Evolutionary conservation across 225 moss, liverwort and hornwort species (phyloP), one percentile per base, ranked within the genome.

Genomic region (Lunularia cruciata): DNA sequence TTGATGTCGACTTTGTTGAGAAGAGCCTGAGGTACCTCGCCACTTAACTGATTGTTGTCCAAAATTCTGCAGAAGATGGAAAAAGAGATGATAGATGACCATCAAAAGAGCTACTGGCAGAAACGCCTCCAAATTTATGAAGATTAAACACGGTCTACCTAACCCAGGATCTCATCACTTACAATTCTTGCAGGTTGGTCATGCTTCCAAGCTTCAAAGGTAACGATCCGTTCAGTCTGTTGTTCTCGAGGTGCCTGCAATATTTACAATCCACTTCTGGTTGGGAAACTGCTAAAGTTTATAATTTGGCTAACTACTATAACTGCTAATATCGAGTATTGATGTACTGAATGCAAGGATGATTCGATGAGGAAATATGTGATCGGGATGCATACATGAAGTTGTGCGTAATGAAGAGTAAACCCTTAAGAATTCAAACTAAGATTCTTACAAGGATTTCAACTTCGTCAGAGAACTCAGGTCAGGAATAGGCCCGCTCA

Each of bases 391-490:
- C n/a, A n/a, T n/a, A n/a, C n/a, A n/a, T n/a, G n/a, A n/a, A n/a
- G n/a, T n/a, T n/a, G n/a, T n/a, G n/a, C n/a, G n/a, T n/a, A n/a
- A n/a, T n/a, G n/a, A n/a, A n/a, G n/a, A n/a, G n/a, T n/a, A n/a
- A n/a, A n/a, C n/a, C n/a, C n/a, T n/a, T 4, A 47, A 47, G 46
- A 47, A 15, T 15, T 47, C 4, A 19, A 13, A 14, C 2, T 47
- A 7, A 23, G 1, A 31, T 36, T 4, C 60, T 37, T 60, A 60
- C 60, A 60, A 27, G 20, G 37, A 37, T 36, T 38, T 37, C 9
- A 60, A 27, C 22, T 38, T 36, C 37, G n/a, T 60, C 60, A 60
- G 60, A 20, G 60, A 60, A 60, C 60, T 60, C n/a, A 60, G 60
- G 25, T 60, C 60, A n/a, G 60, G 60, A 11, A 60, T 60, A 27